These are phyloP conservation scores for Mycotypha africana DNA, from an alignment of 371 early-diverging fungal species.

Conservation along the genomic window DNA sequence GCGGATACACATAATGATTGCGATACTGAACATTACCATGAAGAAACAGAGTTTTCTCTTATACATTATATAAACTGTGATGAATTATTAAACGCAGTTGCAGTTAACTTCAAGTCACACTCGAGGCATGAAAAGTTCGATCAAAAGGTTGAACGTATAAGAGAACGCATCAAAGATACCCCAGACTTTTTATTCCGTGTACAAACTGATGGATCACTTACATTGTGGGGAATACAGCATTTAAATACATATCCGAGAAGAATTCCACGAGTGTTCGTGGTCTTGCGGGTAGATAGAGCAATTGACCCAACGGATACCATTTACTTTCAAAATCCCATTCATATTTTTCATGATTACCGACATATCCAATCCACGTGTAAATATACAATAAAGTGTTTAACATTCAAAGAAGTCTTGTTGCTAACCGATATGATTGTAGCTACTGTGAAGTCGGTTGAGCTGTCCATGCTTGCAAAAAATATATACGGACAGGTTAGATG, in stretches of 20 bases:
- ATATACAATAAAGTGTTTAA: no score
- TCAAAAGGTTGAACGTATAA: slow-evolving; percentile 42
- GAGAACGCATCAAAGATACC: slow-evolving; percentile 64
- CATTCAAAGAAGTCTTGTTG: no score
- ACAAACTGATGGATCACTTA: slow-evolving; percentile 64
- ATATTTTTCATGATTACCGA: slow-evolving; percentile 51
- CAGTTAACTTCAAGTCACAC: slow-evolving; percentile 28
- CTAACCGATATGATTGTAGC: slow-evolving; percentile 20
- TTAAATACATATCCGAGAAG: slow-evolving; percentile 58
- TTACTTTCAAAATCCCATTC: slow-evolving; percentile 55
- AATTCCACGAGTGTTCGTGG: slow-evolving; percentile 62
- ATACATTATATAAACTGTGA: slow-evolving; percentile 66
- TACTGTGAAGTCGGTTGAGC: slow-evolving; percentile 63
- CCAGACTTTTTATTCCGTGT: slow-evolving; percentile 74
- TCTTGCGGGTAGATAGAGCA: slow-evolving; percentile 60
- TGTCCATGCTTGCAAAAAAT: slow-evolving; percentile 56
- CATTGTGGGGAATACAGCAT: slow-evolving; percentile 80
- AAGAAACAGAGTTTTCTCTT: slow-evolving; percentile 37
- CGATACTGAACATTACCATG: slow-evolving; percentile 8
- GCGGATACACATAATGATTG: neutral
- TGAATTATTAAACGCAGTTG: slow-evolving; percentile 47
- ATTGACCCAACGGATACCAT: slow-evolving; percentile 48
- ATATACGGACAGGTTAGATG: slow-evolving; percentile 58
- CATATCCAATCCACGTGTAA: slow-evolving; percentile 43
- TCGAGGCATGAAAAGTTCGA: slow-evolving; percentile 23